Evolutionary conservation across 352 stramenopile species (phyloP), one percentile per base, ranked within the genome.

Genomic region (Phytopythium ostracodes): DNA sequence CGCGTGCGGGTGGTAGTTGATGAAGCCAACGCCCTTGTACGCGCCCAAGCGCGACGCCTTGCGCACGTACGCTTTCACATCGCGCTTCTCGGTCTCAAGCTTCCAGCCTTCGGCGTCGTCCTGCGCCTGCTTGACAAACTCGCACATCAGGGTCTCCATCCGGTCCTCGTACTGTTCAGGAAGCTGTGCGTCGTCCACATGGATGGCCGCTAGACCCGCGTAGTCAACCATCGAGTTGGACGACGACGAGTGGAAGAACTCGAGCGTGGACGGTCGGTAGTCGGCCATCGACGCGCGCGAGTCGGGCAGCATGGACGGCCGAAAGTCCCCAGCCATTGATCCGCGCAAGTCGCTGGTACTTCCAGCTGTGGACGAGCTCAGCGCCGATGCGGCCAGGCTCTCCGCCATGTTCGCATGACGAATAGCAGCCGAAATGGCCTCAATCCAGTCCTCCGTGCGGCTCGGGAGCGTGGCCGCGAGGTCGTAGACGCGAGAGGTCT

Each of bases 401-500:
- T 58, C 52, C 27, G 52, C 52, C 52, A 58, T 43, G 52, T 58
- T 58, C 18, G 52, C 52, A n/a, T 58, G 52, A 8, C 20, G 52
- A 20, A 58, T 72, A n/a, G 75, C 78, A n/a, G 78, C 70, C 11
- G 62, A 59, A 1, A 91, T 66, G 29, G 66, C 69, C 0, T 81
- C 62, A 43, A 92, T 76, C 83, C 83, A 92, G 62, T 87, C 73
- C 29, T 88, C 69, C 0, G 73, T 79, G 66, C 71, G 69, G 56
- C 73, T 77, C 50, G 78, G 61, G 43, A 88, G 65, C 42, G 78
- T 88, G 10, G 80, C 71, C 7, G 80, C 80, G 47, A 89, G 66
- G 67, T 89, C 76, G 67, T 89, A 87, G 14, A 84, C 73, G 53
- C 81, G 82, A 57, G 73, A 81, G n/a, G 77, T 87, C 64, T 82